Conservation (phyloP, 495 filamentous ascomycete species). For the Trichoderma orchidacearum region DNA sequence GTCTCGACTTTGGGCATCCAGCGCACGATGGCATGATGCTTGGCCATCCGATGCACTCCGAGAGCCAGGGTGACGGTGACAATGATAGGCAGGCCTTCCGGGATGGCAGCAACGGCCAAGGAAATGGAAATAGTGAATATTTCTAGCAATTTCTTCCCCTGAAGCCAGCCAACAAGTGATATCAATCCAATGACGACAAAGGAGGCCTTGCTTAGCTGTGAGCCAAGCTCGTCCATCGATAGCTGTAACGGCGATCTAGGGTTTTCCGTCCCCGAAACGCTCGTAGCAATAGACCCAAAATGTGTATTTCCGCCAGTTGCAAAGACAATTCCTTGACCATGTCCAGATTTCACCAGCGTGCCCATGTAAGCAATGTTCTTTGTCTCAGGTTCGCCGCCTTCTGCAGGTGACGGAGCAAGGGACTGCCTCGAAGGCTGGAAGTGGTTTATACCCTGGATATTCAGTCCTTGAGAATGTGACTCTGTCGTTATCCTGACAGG, state of each 20-base stretch:
- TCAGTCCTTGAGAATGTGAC: conserved; percentile 41
- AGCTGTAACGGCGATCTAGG: conserved; percentile 85
- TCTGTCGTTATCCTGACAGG: conserved; percentile 66
- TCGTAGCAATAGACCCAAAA: conserved; percentile 92
- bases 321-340: conserved; percentile 91
- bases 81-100: conserved; percentile 93
- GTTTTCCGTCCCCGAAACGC: conserved; percentile 84
- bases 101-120: conserved; percentile 91
- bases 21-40: conserved; percentile 83
- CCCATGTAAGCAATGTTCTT: conserved; percentile 96
- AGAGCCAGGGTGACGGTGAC: conserved; percentile 93
- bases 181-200: conserved; percentile 92
- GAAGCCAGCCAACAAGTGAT: conserved; percentile 72
- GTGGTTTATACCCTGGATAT: conserved; percentile 7
- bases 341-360: conserved; percentile 87
- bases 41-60: conserved; percentile 91
- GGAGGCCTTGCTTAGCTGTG: conserved; percentile 88
- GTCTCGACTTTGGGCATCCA: conserved; percentile 94
- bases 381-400: conserved; percentile 10
- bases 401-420: conserved; percentile 11
- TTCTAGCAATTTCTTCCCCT: conserved; percentile 79
- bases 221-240: conserved; percentile 92
- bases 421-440: conserved; percentile 20
- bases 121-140: conserved; percentile 98
- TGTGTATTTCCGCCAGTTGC: conserved; percentile 85